A percentile compares a stretch with the other conserved stretches of the same genome.
phyloP scores from a whole-genome alignment of 441 rosid genomes.

The Melastoma candidum region DNA sequence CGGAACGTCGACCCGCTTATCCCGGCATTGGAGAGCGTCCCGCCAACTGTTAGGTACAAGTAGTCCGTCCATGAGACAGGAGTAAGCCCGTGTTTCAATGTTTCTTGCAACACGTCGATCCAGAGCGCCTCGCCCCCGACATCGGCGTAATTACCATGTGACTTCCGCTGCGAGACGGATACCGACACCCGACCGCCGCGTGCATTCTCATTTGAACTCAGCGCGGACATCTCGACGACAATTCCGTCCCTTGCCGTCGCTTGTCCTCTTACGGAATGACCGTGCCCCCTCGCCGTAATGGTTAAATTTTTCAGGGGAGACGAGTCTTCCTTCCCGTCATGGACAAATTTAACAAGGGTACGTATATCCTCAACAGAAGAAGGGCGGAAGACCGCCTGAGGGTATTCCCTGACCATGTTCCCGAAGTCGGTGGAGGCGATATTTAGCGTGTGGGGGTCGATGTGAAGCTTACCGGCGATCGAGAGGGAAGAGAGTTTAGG shows the following conservation, averaged over 20 bases:
- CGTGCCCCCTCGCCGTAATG: too few relatives aligned
- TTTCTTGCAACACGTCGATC: conserved; percentile 12
- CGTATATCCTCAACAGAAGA: not conserved
- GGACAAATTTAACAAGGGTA: conserved; percentile 5
- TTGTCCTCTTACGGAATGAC: too few relatives aligned
- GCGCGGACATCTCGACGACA: too few relatives aligned
- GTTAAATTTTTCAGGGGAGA: too few relatives aligned
- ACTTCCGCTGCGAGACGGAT: not conserved
- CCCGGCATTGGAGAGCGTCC: too few relatives aligned
- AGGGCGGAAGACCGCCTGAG: conserved; percentile 11
- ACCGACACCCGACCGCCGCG: not conserved
- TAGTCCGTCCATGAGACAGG: too few relatives aligned
- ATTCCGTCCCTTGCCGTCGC: too few relatives aligned
- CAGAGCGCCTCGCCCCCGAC: conserved; percentile 9
- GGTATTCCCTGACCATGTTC: conserved; percentile 3
- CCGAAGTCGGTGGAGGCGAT: conserved; percentile 15
- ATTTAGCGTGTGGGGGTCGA: conserved; percentile 2
- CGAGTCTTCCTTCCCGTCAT: too few relatives aligned
- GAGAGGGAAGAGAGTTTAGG: too few relatives aligned
- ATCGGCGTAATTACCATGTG: conserved; percentile 5
- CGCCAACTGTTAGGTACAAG: too few relatives aligned
- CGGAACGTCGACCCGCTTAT: too few relatives aligned
- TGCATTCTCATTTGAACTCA: too few relatives aligned
- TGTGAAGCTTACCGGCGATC: not conserved
- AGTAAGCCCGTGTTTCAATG: conserved; percentile 5